phyloP scores from a whole-genome alignment of 371 early-diverging fungal species.

The Apophysomyces trapeziformis region DNA sequence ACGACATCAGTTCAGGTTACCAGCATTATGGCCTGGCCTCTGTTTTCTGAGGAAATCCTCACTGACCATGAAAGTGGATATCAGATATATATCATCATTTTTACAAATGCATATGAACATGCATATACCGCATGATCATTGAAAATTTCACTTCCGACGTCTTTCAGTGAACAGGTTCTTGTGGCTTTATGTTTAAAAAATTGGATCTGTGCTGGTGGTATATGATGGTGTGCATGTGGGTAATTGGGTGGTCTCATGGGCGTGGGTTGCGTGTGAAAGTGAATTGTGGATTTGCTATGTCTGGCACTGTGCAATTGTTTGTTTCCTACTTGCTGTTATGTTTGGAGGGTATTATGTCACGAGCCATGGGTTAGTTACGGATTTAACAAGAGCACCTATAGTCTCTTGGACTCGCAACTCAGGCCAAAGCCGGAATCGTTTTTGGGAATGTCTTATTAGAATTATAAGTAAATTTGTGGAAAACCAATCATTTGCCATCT shows the following conservation, averaged over 20 bases:
- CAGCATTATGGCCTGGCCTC: too few relatives aligned
- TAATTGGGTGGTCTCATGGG: not conserved
- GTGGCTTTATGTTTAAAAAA: not conserved
- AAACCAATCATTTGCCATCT: not conserved
- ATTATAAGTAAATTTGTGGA: not conserved
- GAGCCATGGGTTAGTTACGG: not conserved
- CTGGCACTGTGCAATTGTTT: not conserved
- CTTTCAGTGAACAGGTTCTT: too few relatives aligned
- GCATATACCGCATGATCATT: too few relatives aligned
- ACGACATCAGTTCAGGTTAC: too few relatives aligned
- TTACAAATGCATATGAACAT: too few relatives aligned
- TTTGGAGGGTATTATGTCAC: slow-evolving; percentile 4
- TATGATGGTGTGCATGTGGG: too few relatives aligned
- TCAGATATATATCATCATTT: too few relatives aligned
- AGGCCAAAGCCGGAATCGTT: slow-evolving; percentile 6
- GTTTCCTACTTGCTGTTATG: not conserved
- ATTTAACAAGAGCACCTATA: not conserved
- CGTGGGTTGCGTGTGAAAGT: not conserved
- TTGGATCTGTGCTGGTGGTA: too few relatives aligned
- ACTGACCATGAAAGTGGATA: too few relatives aligned
- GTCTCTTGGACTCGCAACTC: not conserved
- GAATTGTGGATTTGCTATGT: not conserved
- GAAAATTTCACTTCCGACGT: too few relatives aligned
- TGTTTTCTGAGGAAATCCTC: too few relatives aligned
- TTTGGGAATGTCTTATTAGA: not conserved